Conservation (phyloP, 331 rosid genomes). For the Cydonia oblonga region DNA sequence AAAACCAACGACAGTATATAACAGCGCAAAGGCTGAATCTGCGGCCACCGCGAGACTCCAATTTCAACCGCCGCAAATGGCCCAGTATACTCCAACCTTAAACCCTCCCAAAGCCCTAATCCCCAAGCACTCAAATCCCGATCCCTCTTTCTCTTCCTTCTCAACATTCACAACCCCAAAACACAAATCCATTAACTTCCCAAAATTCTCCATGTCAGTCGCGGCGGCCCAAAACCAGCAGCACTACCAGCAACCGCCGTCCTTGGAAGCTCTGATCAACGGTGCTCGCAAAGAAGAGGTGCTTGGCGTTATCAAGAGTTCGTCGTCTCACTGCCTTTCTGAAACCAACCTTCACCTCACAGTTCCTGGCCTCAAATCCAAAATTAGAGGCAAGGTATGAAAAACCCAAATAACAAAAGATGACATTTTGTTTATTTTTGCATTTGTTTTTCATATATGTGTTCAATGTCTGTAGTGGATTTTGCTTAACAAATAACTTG, state of each 20-base stretch:
- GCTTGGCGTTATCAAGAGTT: slow-evolving; percentile 14
- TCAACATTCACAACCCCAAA: neutral
- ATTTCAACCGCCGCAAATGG: slow-evolving; percentile 9
- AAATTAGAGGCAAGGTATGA: slow-evolving; percentile 78
- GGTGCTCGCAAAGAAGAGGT: slow-evolving; percentile 38
- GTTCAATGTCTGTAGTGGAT: neutral
- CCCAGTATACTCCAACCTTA: slow-evolving; percentile 22
- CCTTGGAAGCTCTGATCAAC: slow-evolving; percentile 41
- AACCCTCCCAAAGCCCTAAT: slow-evolving; percentile 56
- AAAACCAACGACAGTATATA: neutral
- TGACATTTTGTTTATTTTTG: neutral
- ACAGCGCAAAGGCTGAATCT: neutral
- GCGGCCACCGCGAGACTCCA: neutral
- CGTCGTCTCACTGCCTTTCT: slow-evolving; percentile 49
- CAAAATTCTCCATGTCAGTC: slow-evolving; percentile 18
- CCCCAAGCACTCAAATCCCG: slow-evolving; percentile 7
- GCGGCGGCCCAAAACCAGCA: slow-evolving; percentile 25
- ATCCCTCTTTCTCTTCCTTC: neutral
- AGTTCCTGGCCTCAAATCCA: slow-evolving; percentile 78
- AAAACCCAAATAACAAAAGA: neutral
- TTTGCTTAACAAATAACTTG: neutral
- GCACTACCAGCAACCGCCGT: slow-evolving; percentile 11
- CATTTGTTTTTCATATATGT: neutral
- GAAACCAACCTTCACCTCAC: slow-evolving; percentile 74
- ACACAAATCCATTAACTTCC: slow-evolving; percentile 21